A percentile compares a stretch with the other conserved stretches of the same genome.
Conservation (phyloP, 768 basidiomycete genomes). For the Amanita muscaria region DNA sequence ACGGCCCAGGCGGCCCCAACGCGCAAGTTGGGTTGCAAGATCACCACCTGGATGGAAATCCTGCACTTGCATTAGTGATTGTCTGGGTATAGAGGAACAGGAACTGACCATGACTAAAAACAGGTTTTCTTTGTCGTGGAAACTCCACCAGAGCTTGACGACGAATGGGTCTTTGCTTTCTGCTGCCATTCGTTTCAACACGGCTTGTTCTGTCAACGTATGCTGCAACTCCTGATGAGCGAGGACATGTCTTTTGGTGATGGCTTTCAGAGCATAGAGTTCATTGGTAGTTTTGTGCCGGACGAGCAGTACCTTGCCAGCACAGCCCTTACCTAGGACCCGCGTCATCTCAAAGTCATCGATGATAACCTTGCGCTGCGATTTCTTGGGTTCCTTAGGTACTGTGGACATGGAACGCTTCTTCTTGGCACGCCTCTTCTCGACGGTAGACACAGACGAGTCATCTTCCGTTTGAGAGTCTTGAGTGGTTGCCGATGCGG, state of each 20-base stretch:
- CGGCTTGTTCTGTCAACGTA: conserved; percentile 93
- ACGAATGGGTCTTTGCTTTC: conserved; percentile 88
- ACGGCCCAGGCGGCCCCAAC: conserved; percentile 89
- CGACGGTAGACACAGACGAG: conserved; percentile 58
- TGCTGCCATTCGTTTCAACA: conserved; percentile 89
- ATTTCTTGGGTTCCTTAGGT: conserved; percentile 45
- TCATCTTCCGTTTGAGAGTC: conserved; percentile 62
- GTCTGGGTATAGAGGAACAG: conserved; percentile 12
- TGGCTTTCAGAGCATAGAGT: conserved; percentile 92
- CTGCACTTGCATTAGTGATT: conserved; percentile 23
- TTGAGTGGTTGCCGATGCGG: conserved; percentile 38
- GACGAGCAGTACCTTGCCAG: conserved; percentile 92
- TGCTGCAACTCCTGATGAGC: conserved; percentile 96
- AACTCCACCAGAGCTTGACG: conserved; percentile 93
- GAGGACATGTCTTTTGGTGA: conserved; percentile 94
- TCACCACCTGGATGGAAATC: conserved; percentile 97
- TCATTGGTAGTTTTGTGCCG: conserved; percentile 63
- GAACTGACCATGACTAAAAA: conserved; percentile 85
- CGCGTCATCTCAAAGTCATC: conserved; percentile 97
- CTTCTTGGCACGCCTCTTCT: conserved; percentile 23
- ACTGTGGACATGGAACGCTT: conserved; percentile 23
- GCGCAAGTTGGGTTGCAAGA: conserved; percentile 92
- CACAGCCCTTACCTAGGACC: conserved; percentile 94
- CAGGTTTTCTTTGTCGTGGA: conserved; percentile 95
- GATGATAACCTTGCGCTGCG: conserved; percentile 68